Evolutionary conservation across 225 moss, liverwort and hornwort species (phyloP), one percentile per base, ranked within the genome.

Genomic region (Pleurozium schreberi): DNA sequence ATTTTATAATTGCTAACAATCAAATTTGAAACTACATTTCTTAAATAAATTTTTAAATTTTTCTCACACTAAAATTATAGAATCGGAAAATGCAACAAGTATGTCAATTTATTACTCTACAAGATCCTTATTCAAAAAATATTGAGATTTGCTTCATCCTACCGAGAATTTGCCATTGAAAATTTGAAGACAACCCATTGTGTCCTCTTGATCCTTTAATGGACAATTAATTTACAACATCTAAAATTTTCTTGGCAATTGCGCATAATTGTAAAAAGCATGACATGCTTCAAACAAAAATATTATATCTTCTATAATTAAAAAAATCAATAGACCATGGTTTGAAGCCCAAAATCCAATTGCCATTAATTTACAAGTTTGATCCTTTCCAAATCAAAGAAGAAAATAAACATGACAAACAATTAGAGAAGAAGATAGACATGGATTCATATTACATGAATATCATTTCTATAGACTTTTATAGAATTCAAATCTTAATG

Each of bases 261-360:
- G 16, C 27, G 0, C 5, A 43, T 27, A 15, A 15, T 43, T 26
- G 16, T 16, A 9, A 23, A 2, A 3, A 40, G 40, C 23, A 23
- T 68, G n/a, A n/a, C 40, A 23, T 68, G 20, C 10, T 66, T 9
- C 20, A 34, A 10, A 66, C 5, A 2, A 10, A 31, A 38, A 10
- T 9, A 3, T 6, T 38, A 20, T 20, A 22, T 16, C 1, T 43
- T 43, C 0, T 71, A 43, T 45, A 71, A 17, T 28, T 28, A 26
- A 0, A 45, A n/a, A 17, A 28, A 28, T 73, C 9, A 10, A 15
- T 28, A 28, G 9, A 3, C 1, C 0, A 0, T 71, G 3, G 9
- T 71, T 71, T 9, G 1, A 17, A 17, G 27, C 1, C 3, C 3
- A 43, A 43, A 43, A 43, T 43, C 7, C 28, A 74, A 31, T 47